Base-by-base conservation (phyloP, 2,329 filamentous ascomycete species). In the Aspergillus candidus region DNA sequence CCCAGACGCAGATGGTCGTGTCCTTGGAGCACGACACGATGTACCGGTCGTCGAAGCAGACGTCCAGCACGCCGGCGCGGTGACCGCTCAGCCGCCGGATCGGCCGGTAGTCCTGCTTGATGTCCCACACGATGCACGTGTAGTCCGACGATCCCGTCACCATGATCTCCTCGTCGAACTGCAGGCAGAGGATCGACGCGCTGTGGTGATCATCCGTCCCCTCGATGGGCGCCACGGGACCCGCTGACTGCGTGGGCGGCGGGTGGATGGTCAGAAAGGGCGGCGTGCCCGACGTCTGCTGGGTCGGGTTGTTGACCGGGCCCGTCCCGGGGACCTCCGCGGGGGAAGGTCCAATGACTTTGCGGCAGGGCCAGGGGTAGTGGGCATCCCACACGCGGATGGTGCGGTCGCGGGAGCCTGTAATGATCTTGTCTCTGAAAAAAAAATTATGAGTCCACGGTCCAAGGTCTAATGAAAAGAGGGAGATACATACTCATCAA, bases 21-120 rank as follows among this genome's bases (percentile, higher is more conserved):
- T 98, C 93, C 69, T 98, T 98, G 63, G 88, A 95, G 73, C 93
- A 98, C 4, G 91, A 96, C 40, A 97, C 85, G 58, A 98, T 96
- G 68, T 94, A 85, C 56, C 84, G 83, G 52, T 88, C 80, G 63
- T 98, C 89, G 53, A 98, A 91, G 52, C 88, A 91, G 8, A 98
- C 82, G 62, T 98, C 93, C 11, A 98, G 78, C 32, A 98, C 90
- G 40, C 93, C 91, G 4, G 88, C 88, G 5, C 79, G 80, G 70
- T 98, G 93, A 50, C 84, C 82, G 30, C 73, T 71, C 11, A 98
- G 81, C 29, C 88, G 84, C 39, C 80, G 82, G 47, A 95, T 80
- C 0, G 93, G 90, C 46, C 79, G 76, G 65, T 91, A 96, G 32
- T 86, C 78, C 15, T 80, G 79, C 52, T 82, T 80, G 56, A 96